Percentiles rank a stretch among this genome's conserved stretches.
These are phyloP conservation scores for Beauveria varroae DNA, from an alignment of 2,329 filamentous ascomycete species.

Conservation along the genomic window DNA sequence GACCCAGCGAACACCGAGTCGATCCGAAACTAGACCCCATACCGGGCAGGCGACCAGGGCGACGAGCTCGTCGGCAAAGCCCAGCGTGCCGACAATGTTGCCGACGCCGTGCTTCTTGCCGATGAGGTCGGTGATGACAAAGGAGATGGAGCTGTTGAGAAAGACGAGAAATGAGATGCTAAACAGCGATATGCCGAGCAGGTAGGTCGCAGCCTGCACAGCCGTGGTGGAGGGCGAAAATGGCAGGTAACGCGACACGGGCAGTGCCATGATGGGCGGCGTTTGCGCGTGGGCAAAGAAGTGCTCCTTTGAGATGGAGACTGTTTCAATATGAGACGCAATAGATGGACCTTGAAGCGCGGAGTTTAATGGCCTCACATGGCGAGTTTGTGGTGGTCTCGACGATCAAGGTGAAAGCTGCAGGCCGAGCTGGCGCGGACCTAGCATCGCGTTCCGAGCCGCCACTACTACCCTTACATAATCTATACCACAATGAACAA, in stretches of 20 bases:
- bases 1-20: conserved; percentile 65
- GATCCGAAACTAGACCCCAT: conserved; percentile 73
- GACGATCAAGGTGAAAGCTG: not conserved
- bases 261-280: conserved; percentile 24
- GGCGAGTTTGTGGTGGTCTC: not conserved
- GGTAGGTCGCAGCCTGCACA: conserved; percentile 63
- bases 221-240: conserved; percentile 54
- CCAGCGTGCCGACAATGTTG: conserved; percentile 74
- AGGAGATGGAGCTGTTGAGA: conserved; percentile 76
- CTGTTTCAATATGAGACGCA: not conserved
- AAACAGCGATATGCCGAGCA: conserved; percentile 76
- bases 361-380: not conserved
- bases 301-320: not conserved
- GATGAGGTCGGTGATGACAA: conserved; percentile 77
- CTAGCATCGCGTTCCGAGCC: conserved; percentile 11
- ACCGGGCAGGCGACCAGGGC: conserved; percentile 71
- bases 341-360: not conserved
- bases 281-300: too few species aligned
- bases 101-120: conserved; percentile 67
- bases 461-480: not conserved
- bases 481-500: conserved; percentile 1
- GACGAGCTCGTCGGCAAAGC: conserved; percentile 77
- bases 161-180: conserved; percentile 87
- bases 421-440: conserved; percentile 7
- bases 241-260: conserved; percentile 41